Base-by-base conservation (phyloP, 495 filamentous ascomycete species). In the Tuber umbilicatum region DNA sequence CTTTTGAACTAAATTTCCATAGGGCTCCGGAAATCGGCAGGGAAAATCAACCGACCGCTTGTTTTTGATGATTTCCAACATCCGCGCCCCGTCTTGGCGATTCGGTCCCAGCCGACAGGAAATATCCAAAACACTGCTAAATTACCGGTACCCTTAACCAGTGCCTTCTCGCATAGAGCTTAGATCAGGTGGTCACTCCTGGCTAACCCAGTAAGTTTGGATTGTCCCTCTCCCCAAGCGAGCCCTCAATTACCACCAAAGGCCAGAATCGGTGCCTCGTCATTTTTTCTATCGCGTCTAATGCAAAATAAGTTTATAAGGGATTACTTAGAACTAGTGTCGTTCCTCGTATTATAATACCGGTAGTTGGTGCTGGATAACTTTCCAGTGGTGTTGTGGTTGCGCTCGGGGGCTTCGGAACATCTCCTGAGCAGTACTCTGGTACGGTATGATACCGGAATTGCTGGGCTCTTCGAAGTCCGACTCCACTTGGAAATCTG, bases 111-210 rank as follows among this genome's bases (percentile, higher is more conserved):
- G 27, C 77, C 75, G 77, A 79, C 69, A 69, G 55, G 68, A 76
- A 76, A 68, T 74, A 78, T 37, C 68, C 60, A 69, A 74, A 69
- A 70, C 50, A 70, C 68, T 76, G 37, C 71, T 41, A 77, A 73
- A 76, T 72, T 73, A 50, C n/a, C n/a, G n/a, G n/a, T n/a, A n/a
- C 72, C 64, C 70, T 70, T 70, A 70, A 74, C 77, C 77, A 79
- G 76, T 74, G 70, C 72, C 75, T 72, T 70, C 72, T 79, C 76
- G 77, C 76, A 79, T 79, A 70, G 76, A 72, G 76, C 69, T 70
- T 75, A 79, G 77, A 78, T 79, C 77, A 79, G 77, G 77, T 79
- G 77, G 75, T 79, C 72, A 55, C 75, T 78, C 23, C 50, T 60
- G 50, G 50, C 50, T n/a, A 60, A 60, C 31, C 12, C 50, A 60